Conservation (phyloP, 495 filamentous ascomycete species). For the Copromyces sp. region DNA sequence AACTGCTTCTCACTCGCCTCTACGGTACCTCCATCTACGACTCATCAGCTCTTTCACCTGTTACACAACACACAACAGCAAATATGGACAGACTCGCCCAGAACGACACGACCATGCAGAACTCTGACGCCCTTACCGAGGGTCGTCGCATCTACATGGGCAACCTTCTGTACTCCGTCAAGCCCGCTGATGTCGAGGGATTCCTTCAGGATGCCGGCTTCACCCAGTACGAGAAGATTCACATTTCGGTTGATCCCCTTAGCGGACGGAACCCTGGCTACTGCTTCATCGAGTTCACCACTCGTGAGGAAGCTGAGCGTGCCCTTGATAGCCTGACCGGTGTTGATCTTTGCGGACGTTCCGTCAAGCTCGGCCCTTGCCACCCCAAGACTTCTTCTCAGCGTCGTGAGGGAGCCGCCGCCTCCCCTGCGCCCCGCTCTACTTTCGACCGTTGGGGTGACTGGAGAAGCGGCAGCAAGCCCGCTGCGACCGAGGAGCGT, state of each 20-base stretch:
- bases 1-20: not conserved
- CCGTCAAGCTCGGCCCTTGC: conserved; percentile 53
- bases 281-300: conserved; percentile 57
- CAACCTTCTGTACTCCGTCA: conserved; percentile 57
- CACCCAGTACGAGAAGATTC: conserved; percentile 42
- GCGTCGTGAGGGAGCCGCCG: not conserved
- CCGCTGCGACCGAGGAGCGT: conserved; percentile 3
- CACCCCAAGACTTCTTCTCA: conserved; percentile 27
- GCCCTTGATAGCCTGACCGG: conserved; percentile 49
- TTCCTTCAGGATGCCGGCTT: conserved; percentile 42
- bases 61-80: not conserved
- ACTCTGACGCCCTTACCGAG: conserved; percentile 33
- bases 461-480: conserved; percentile 21
- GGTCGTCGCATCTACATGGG: conserved; percentile 54
- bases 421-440: conserved; percentile 5
- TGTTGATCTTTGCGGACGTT: conserved; percentile 39
- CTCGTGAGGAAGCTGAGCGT: conserved; percentile 43
- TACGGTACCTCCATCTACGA: not conserved
- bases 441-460: conserved; percentile 31
- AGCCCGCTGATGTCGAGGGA: conserved; percentile 48
- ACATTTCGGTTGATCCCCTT: conserved; percentile 58
- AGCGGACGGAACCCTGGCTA: conserved; percentile 60
- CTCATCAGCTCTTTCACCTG: not conserved
- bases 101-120: not conserved
- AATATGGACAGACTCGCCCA: not conserved